phyloP scores from a whole-genome alignment of 1,284 basidiomycete genomes.

The Kwoniella shivajii region DNA sequence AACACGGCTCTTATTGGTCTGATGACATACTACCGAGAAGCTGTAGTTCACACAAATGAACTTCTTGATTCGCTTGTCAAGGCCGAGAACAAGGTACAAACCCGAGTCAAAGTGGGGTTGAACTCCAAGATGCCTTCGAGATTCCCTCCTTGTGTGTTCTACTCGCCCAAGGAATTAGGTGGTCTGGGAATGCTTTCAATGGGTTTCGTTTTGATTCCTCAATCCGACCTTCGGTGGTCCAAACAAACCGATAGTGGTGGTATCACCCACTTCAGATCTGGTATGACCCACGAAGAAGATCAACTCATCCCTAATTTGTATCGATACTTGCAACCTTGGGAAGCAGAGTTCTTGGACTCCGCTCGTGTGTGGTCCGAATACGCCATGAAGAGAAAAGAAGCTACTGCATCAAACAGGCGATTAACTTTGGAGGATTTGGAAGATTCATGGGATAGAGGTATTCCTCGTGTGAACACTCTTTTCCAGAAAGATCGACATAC shows the following conservation, averaged over 20 bases:
- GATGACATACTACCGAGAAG: slow-evolving; percentile 99
- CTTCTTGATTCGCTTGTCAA: slow-evolving; percentile 91
- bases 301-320: slow-evolving; percentile 96
- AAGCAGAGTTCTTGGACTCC: slow-evolving; percentile 96
- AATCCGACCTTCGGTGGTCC: slow-evolving; percentile 95
- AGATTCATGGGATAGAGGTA: slow-evolving; percentile 95
- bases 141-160: slow-evolving; percentile 96
- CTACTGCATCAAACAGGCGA: slow-evolving; percentile 94
- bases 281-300: slow-evolving; percentile 93
- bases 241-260: slow-evolving; percentile 96
- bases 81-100: slow-evolving; percentile 98
- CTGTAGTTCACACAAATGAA: slow-evolving; percentile 97
- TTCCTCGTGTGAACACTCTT: slow-evolving; percentile 62
- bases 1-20: slow-evolving; percentile 92
- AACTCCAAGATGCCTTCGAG: slow-evolving; percentile 97
- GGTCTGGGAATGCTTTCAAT: slow-evolving; percentile 99
- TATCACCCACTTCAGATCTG: slow-evolving; percentile 94
- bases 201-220: slow-evolving; percentile 98
- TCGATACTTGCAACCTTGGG: slow-evolving; percentile 98
- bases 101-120: slow-evolving; percentile 97
- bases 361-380: slow-evolving; percentile 99
- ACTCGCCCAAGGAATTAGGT: slow-evolving; percentile 92
- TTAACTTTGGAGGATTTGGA: slow-evolving; percentile 96
- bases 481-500: slow-evolving; percentile 77
- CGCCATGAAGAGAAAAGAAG: slow-evolving; percentile 99